Conservation (phyloP, 2,329 filamentous ascomycete species). For the Fusarium napiforme region DNA sequence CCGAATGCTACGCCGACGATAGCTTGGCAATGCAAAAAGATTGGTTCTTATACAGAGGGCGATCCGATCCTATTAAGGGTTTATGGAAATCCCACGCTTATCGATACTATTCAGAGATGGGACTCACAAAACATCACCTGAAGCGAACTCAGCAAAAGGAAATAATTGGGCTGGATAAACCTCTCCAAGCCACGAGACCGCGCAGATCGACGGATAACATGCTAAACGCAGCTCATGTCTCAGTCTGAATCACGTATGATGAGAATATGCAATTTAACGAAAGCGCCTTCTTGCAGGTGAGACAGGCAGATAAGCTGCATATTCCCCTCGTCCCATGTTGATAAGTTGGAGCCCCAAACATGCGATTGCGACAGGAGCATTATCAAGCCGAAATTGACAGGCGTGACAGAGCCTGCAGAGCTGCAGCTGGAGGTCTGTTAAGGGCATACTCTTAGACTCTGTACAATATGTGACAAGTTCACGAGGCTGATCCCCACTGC, state of each 20-base stretch:
- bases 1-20: slow-evolving; percentile 27
- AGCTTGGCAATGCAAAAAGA: neutral
- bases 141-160: neutral
- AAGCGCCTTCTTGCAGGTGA: slow-evolving; percentile 9
- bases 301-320: slow-evolving; percentile 27
- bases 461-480: neutral
- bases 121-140: neutral
- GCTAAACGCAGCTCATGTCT: slow-evolving; percentile 19
- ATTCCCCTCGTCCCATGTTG: slow-evolving; percentile 19
- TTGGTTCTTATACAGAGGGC: neutral
- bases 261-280: neutral
- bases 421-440: neutral
- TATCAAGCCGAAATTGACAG: slow-evolving; percentile 2
- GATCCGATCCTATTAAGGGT: neutral
- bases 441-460: no score
- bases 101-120: neutral
- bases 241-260: slow-evolving; percentile 1
- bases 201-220: slow-evolving; percentile 3
- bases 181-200: neutral
- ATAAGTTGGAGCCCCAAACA: neutral
- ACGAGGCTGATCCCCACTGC: slow-evolving; percentile 16
- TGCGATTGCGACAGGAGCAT: neutral
- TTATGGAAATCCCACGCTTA: neutral
- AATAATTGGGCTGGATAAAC: neutral
- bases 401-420: neutral